A percentile compares a stretch with the other conserved stretches of the same genome.
Evolutionary conservation across 169 alveolate species (phyloP).

Genomic region (Cryptosporidium bovis): DNA sequence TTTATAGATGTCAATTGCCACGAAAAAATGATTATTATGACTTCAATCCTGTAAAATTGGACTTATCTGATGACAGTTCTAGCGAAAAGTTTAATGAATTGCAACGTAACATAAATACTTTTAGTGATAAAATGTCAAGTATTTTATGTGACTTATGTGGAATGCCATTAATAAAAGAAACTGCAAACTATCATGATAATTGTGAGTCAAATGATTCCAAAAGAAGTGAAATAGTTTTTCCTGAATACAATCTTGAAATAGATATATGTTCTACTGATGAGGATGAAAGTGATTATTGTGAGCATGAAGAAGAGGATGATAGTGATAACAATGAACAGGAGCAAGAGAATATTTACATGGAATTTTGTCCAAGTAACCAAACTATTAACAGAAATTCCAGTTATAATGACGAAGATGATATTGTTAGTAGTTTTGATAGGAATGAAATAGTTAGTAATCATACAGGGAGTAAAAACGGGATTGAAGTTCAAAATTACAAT

Average conservation of each 20-base stretch:
- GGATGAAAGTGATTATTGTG: slow-evolving; percentile 11
- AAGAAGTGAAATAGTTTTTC: background rate
- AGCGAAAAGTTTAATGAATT: too few relatives aligned
- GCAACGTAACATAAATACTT: background rate
- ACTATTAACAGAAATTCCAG: too few relatives aligned
- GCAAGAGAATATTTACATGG: too few relatives aligned
- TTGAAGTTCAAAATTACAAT: background rate
- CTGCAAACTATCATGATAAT: slow-evolving; percentile 6
- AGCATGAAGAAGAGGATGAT: slow-evolving; percentile 19
- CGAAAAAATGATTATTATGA: slow-evolving; percentile 56
- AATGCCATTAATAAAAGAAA: slow-evolving; percentile 7
- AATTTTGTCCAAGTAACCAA: too few relatives aligned
- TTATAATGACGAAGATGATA: background rate
- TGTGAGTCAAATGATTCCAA: background rate
- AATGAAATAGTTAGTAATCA: background rate
- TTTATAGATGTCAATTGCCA: slow-evolving; percentile 48
- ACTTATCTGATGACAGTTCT: background rate
- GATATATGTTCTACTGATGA: slow-evolving; percentile 55
- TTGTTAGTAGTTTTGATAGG: background rate
- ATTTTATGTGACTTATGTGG: slow-evolving; percentile 32
- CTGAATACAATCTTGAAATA: slow-evolving; percentile 42
- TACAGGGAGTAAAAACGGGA: too few relatives aligned
- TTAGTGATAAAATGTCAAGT: background rate
- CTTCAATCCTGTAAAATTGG: slow-evolving; percentile 23
- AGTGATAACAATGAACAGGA: background rate